Conservation (phyloP, 2,329 filamentous ascomycete species). For the Pyrenochaeta sp. region DNA sequence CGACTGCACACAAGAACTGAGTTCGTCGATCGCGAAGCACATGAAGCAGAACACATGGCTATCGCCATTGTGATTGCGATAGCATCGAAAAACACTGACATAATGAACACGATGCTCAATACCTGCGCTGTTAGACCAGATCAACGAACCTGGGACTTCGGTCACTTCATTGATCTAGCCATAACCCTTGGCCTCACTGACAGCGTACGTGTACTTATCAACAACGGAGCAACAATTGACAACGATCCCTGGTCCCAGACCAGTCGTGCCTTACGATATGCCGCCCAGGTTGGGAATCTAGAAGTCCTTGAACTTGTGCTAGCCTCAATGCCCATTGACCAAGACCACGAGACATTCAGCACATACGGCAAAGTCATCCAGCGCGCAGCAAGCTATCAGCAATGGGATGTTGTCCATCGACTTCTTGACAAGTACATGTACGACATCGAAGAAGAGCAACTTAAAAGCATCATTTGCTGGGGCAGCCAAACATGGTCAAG, state of each 20-base stretch:
- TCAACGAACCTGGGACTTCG: background rate
- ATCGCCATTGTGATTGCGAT: background rate
- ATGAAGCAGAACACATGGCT: background rate
- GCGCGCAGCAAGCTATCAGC: background rate
- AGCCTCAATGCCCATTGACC: background rate
- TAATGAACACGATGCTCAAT: background rate
- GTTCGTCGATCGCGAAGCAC: background rate
- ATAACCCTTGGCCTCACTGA: background rate
- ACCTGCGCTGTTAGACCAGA: background rate
- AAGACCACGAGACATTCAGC: background rate
- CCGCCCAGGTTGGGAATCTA: background rate
- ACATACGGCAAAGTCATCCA: background rate
- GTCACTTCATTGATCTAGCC: background rate
- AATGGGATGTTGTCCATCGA: background rate
- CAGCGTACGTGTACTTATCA: background rate
- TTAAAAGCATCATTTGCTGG: background rate
- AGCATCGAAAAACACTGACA: background rate
- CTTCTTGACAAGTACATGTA: background rate
- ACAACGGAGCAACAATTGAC: background rate
- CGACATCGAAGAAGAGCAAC: background rate
- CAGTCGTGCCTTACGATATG: background rate
- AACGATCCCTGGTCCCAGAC: background rate
- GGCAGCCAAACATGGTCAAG: constrained; percentile 1
- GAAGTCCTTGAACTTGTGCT: background rate
- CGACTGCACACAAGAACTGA: background rate